Conservation (phyloP, 441 rosid genomes). For the Adansonia grandidieri region DNA sequence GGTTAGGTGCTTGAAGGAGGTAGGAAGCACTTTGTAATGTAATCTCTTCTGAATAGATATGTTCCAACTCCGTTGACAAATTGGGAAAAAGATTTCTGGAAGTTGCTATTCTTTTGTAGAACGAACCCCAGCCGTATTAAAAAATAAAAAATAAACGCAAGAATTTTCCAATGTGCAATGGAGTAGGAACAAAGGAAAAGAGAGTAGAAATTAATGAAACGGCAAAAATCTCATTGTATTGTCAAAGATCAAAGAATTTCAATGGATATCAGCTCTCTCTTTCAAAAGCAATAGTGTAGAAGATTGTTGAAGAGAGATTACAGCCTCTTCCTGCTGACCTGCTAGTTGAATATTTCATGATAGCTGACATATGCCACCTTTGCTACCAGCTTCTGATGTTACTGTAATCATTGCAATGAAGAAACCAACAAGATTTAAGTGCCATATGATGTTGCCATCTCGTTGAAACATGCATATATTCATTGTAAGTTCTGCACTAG, state of each 20-base stretch:
- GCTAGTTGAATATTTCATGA: not conserved
- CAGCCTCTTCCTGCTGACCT: not conserved
- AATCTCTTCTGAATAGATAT: not conserved
- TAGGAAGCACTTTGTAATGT: too few species aligned
- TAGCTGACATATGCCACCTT: not conserved
- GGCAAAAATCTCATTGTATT: not conserved
- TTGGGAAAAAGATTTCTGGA: not conserved
- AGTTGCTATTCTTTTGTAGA: too few species aligned
- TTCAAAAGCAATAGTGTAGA: not conserved
- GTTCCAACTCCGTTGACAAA: not conserved
- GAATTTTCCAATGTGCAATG: not conserved
- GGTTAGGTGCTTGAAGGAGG: not conserved
- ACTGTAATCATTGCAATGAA: conserved; percentile 21
- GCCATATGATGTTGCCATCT: not conserved
- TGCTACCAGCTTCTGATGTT: not conserved
- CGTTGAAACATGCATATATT: conserved; percentile 9
- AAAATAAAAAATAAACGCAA: too few species aligned
- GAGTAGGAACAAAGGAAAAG: not conserved
- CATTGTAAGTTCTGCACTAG: conserved; percentile 2
- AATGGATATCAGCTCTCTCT: not conserved
- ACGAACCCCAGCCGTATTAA: too few species aligned
- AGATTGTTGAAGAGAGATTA: too few species aligned
- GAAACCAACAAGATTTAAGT: conserved; percentile 1
- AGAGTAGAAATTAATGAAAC: not conserved
- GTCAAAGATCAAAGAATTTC: conserved; percentile 6